phyloP scores from a whole-genome alignment of 148 eudicot species.

The Talinum fruticosum region DNA sequence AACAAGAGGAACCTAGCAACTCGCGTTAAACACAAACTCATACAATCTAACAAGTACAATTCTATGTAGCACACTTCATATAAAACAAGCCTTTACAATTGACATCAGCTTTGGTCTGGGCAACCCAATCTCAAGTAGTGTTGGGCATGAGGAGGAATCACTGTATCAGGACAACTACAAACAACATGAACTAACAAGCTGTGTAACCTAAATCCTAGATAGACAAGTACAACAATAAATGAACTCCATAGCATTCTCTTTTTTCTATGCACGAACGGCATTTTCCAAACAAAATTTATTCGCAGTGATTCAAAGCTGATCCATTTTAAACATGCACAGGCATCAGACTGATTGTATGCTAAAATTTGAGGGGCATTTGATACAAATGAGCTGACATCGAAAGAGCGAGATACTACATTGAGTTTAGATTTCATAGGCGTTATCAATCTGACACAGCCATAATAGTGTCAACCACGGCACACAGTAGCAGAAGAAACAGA shows the following conservation, averaged over 20 bases:
- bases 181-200: not conserved
- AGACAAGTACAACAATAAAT: not conserved
- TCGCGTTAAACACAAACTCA: not conserved
- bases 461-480: not conserved
- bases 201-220: not conserved
- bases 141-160: not conserved
- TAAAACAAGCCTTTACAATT: not conserved
- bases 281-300: not conserved
- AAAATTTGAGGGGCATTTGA: not conserved
- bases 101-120: not conserved
- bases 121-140: not conserved
- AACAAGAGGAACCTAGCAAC: not conserved
- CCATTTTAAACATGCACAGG: no score
- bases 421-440: not conserved
- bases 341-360: not conserved
- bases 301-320: not conserved
- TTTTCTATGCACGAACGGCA: not conserved
- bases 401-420: not conserved
- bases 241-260: not conserved
- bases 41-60: not conserved
- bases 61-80: not conserved
- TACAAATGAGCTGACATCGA: not conserved
- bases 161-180: not conserved
- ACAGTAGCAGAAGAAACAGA: not conserved
- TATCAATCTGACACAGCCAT: not conserved